Evolutionary conservation across 345 rosid species (phyloP).

Genomic region (Lagerstroemia speciosa): DNA sequence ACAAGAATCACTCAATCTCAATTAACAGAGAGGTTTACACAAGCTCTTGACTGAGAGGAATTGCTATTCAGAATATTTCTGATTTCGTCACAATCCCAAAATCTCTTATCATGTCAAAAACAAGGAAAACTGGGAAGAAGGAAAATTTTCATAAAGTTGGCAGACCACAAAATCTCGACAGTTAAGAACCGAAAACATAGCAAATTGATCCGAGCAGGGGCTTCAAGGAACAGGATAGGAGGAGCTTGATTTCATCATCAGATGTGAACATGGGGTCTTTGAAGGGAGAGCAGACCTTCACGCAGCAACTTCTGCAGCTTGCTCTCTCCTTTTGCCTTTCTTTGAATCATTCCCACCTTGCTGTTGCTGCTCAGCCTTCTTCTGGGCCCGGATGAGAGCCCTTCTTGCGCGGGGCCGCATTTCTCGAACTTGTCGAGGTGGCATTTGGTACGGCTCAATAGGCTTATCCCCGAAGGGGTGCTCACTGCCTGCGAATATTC

Average conservation of each 20-base stretch:
- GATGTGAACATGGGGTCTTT: background rate
- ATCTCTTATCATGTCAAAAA: background rate
- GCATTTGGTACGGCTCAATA: constrained; percentile 64
- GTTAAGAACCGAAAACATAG: background rate
- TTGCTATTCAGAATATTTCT: too few species aligned
- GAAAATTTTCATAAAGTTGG: background rate
- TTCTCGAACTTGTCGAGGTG: constrained; percentile 75
- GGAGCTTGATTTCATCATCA: background rate
- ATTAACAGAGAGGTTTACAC: too few species aligned
- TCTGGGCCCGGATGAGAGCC: constrained; percentile 84
- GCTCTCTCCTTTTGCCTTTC: constrained; percentile 48
- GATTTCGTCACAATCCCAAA: background rate
- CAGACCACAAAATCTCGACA: background rate
- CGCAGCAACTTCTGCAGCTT: constrained; percentile 27
- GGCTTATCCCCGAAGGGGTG: constrained; percentile 83
- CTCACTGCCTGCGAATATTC: constrained; percentile 75
- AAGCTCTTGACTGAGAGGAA: too few species aligned
- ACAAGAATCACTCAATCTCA: too few species aligned
- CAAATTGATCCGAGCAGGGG: background rate
- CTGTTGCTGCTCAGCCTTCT: constrained; percentile 64
- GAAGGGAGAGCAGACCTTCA: constrained; percentile 8
- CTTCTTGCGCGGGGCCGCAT: constrained; percentile 92
- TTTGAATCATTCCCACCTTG: constrained; percentile 27
- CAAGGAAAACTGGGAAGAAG: background rate
- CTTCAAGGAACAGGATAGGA: background rate